Evolutionary conservation across 2,329 filamentous ascomycete genomes (phyloP).

Genomic region (Aspergillus fumigatiaffinis): DNA sequence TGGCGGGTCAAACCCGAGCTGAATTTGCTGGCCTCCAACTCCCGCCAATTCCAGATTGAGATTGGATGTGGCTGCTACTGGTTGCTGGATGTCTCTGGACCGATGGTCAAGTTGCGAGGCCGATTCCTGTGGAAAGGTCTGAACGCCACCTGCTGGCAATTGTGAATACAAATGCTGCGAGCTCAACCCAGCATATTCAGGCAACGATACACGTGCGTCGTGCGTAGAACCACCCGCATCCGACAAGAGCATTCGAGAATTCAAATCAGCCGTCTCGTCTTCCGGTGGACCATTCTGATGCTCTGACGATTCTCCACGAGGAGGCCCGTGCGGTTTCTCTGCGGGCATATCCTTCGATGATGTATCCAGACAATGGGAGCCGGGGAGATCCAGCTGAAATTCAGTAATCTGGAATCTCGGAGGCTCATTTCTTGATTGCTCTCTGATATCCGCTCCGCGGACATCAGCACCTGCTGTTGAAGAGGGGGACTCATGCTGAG

Average conservation of each 20-base stretch:
- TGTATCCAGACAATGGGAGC: constrained; percentile 1
- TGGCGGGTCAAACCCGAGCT: constrained; percentile 22
- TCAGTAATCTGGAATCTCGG: constrained; percentile 15
- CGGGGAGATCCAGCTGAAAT: constrained; percentile 20
- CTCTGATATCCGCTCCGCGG: background rate
- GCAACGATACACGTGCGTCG: constrained; percentile 7
- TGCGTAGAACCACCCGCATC: constrained; percentile 7
- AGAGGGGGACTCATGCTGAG: constrained; percentile 2
- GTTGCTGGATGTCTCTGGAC: constrained; percentile 8
- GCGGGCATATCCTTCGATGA: constrained; percentile 4
- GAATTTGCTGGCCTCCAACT: constrained; percentile 13
- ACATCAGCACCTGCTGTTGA: background rate
- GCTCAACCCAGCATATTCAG: constrained; percentile 8
- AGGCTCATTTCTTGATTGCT: constrained; percentile 2
- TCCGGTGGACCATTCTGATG: background rate
- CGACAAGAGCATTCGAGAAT: background rate
- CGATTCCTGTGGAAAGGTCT: constrained; percentile 6
- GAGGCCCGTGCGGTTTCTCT: background rate
- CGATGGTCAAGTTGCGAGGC: constrained; percentile 4
- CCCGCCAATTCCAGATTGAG: constrained; percentile 18
- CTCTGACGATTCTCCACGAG: background rate
- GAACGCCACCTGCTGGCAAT: constrained; percentile 7
- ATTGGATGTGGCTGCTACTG: constrained; percentile 5
- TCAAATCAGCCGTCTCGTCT: constrained; percentile 4
- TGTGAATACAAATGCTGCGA: constrained; percentile 9